Base-by-base conservation (phyloP, 1,284 basidiomycete species). In the Ustilago bromivora region DNA sequence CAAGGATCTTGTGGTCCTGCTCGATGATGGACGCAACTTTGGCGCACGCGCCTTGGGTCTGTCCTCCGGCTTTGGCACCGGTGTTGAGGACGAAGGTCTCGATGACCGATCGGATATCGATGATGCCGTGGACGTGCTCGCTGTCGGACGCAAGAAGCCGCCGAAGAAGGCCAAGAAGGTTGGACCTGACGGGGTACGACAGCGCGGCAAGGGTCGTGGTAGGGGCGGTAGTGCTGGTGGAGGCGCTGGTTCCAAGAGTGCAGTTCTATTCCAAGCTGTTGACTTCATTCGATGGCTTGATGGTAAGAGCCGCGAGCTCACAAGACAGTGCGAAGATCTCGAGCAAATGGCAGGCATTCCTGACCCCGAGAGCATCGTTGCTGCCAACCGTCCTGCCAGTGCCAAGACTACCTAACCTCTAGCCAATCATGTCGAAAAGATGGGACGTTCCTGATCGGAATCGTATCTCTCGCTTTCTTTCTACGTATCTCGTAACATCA, bases 221-320 rank as follows among this genome's bases (percentile, higher is more conserved):
- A 73, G 84, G 8, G 84, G 84, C 13, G 84, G 84, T 8, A 80
- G 78, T 52, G 84, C 84, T 9, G 82, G 82, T 34, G 84, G 84
- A 31, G 82, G 82, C 9, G 83, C 82, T 6, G 84, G 84, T 0
- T 78, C 73, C 49, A 85, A 85, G 66, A 81, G 79, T 43, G 84
- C 84, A 0, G 84, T 85, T 13, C 74, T 85, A 11, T 85, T 85
- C 68, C 83, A 85, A 58, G 82, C 84, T 15, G 82, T 86, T 11
- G 84, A 86, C 57, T 64, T 86, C 51, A 77, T 86, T 41, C 63
- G 75, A 34, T 86, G 84, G 84, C 64, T 86, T 11, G 75, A 85
- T 6, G 80, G 68, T 7, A 81, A 78, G 52, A 84, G 83, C 58
- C 67, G 66, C 28, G 66, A 72, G 23, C 52, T 86, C 8, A 66